Evolutionary conservation across 192 early-diverging fungal species (phyloP), one percentile per base, ranked within the genome.

Genomic region (Coemansia sp.): DNA sequence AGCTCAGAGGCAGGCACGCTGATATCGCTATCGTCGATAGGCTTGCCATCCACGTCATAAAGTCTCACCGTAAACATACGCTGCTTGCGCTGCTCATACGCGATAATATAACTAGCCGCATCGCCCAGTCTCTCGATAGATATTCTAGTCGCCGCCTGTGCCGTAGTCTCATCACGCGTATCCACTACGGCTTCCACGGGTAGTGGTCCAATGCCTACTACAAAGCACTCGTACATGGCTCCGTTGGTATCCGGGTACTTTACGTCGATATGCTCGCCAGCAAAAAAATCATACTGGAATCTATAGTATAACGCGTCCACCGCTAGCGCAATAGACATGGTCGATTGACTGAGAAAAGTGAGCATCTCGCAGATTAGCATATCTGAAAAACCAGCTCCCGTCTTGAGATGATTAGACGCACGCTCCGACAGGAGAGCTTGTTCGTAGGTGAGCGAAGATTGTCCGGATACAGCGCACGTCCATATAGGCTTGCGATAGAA

Each of bases 371-470:
- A 73, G 15, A 78, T 38, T 1, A 86, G 65, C 64, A 27, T 81
- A 76, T 79, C 88, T 86, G 94, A 90, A 66, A 91, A 94, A 60
- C 94, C 93, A 30, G 92, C 86, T 24, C 90, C 89, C 39, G 89
- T 85, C 1, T 87, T 74, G 43, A 80, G 73, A 15, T 87, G 85
- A 50, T 83, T 82, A 47, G 88, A 88, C 12, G 86, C 85, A 10
- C 84, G 78, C 68, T 98, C 96, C 13, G 87, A 90, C 39, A 88
- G 73, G 20, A 91, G 72, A 0, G 96, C 96, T 65, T 95, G 87
- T 63, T 89, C 85, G 64, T 90, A 98, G 0, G 91, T 94, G 55
- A 98, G 74, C 43, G 86, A 77, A 22, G 77, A 72, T 66, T 88
- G 90, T 1, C 94, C 92, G 1, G 92, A 92, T 5, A 82, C 80